These are phyloP conservation scores for Beverwykella pulmonaria DNA, from an alignment of 495 filamentous ascomycete species.

Conservation along the genomic window DNA sequence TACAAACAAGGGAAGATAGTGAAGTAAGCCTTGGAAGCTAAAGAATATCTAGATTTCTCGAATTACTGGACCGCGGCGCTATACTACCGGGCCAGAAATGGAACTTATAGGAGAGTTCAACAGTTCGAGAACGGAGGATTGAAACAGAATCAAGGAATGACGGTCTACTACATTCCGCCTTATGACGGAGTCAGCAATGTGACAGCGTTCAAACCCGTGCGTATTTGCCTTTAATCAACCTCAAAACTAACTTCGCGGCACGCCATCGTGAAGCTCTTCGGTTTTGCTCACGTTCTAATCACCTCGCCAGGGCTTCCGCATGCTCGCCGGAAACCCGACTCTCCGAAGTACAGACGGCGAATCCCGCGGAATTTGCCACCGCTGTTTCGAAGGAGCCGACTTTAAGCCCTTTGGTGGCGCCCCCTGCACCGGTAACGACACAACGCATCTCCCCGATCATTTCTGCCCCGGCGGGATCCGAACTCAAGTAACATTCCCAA, in stretches of 20 bases:
- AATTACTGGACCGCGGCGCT: constrained; percentile 37
- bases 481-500: constrained; percentile 53
- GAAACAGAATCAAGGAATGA: constrained; percentile 27
- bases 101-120: constrained; percentile 28
- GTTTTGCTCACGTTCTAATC: neutral
- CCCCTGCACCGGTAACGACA: constrained; percentile 55
- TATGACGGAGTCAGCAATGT: constrained; percentile 34
- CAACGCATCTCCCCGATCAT: constrained; percentile 47
- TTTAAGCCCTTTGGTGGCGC: constrained; percentile 53
- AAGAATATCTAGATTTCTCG: constrained; percentile 7
- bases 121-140: constrained; percentile 31
- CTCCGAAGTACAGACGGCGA: constrained; percentile 19
- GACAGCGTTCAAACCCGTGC: constrained; percentile 32
- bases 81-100: constrained; percentile 27
- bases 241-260: too few species aligned
- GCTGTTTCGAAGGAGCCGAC: constrained; percentile 46
- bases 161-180: constrained; percentile 36
- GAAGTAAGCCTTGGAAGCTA: neutral
- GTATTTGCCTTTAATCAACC: neutral
- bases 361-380: constrained; percentile 49
- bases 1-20: neutral
- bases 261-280: neutral
- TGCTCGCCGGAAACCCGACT: constrained; percentile 33
- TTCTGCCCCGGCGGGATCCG: constrained; percentile 53
- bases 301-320: constrained; percentile 26